Conservation (phyloP, 345 rosid species). For the sweet orange (Citrus sinensis) region DNA sequence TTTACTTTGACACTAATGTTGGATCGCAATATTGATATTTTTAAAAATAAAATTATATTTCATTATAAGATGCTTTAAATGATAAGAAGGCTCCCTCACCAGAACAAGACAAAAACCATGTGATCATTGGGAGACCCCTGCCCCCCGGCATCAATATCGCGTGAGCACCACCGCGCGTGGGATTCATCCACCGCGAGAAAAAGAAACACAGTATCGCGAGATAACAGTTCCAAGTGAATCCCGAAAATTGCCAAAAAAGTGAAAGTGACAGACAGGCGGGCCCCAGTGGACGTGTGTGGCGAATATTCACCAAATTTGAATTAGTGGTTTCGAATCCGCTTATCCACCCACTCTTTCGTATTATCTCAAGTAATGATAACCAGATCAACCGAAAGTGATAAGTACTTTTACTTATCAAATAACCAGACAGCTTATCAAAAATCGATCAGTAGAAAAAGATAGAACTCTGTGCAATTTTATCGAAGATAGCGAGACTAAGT, state of each 20-base stretch:
- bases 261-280: constrained; percentile 22
- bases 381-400: rapidly evolving
- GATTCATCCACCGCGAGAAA: neutral
- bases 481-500: constrained; percentile 82
- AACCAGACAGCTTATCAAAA: rapidly evolving
- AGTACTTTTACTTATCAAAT: rapidly evolving
- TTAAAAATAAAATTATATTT: too few species aligned
- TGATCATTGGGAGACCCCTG: neutral
- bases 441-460: constrained; percentile 43
- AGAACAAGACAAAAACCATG: too few species aligned
- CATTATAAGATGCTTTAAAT: too few species aligned
- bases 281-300: constrained; percentile 56
- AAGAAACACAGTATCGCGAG: constrained; percentile 6
- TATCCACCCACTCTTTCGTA: neutral
- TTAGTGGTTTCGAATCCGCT: constrained; percentile 65
- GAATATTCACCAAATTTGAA: constrained; percentile 72
- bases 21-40: too few species aligned
- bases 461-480: constrained; percentile 64
- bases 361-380: constrained; percentile 29
- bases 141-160: neutral
- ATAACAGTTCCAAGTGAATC: neutral
- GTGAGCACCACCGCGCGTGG: neutral
- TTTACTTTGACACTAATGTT: too few species aligned
- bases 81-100: too few species aligned
- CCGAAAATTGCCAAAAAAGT: constrained; percentile 11